Evolutionary conservation across 331 rosid species (phyloP).

Genomic region (Saraca asoca): DNA sequence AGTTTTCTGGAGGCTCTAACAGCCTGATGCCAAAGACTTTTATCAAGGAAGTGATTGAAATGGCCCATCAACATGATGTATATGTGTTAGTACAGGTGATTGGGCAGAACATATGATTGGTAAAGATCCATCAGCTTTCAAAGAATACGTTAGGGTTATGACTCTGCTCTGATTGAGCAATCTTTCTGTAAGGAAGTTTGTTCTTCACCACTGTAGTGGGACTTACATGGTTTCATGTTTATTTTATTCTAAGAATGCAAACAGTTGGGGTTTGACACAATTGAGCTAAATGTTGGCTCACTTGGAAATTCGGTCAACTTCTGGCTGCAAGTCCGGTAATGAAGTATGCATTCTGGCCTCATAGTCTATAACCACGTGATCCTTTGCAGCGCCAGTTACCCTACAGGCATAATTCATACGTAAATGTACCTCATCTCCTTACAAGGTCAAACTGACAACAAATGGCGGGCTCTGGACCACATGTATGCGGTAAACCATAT

Average conservation of each 20-base stretch:
- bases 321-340: too few species aligned
- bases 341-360: constrained; percentile 93
- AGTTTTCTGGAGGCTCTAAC: constrained; percentile 81
- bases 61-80: constrained; percentile 74
- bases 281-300: constrained; percentile 72
- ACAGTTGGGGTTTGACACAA: constrained; percentile 77
- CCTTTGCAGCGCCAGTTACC: constrained; percentile 97
- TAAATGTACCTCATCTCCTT: too few species aligned
- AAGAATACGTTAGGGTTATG: constrained; percentile 60
- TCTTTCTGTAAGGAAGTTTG: background rate
- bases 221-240: constrained; percentile 6
- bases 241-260: constrained; percentile 66
- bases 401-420: constrained; percentile 94
- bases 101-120: constrained; percentile 83
- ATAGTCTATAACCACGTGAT: constrained; percentile 87
- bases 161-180: constrained; percentile 29
- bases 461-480: constrained; percentile 98
- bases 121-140: constrained; percentile 73
- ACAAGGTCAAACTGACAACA: constrained; percentile 99
- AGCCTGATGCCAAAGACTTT: constrained; percentile 72
- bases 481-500: constrained; percentile 96
- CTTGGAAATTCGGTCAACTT: too few species aligned
- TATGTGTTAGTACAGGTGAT: constrained; percentile 89
- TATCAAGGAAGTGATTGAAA: constrained; percentile 69
- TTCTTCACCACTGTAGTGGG: constrained; percentile 9